phyloP scores from a whole-genome alignment of 1,284 basidiomycete genomes.

The Pseudozyma thailandica region DNA sequence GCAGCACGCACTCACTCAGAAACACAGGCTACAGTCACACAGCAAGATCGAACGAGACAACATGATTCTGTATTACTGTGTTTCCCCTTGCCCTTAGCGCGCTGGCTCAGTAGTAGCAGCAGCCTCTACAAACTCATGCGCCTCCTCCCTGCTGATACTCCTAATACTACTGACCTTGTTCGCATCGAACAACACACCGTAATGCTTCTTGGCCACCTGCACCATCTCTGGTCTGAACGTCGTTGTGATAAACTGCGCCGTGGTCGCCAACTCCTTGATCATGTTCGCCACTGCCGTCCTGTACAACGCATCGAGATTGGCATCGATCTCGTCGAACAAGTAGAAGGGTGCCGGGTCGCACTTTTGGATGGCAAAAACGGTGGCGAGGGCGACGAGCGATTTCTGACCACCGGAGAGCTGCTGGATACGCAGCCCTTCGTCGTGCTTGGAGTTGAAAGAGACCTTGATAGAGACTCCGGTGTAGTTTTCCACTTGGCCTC shows the following conservation, averaged over 20 bases:
- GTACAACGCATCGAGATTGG: slow-evolving; percentile 96
- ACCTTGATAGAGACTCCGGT: slow-evolving; percentile 97
- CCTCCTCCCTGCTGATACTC: slow-evolving; percentile 82
- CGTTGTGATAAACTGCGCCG: slow-evolving; percentile 97
- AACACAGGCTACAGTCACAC: slow-evolving; percentile 1
- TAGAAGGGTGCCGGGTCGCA: slow-evolving; percentile 99
- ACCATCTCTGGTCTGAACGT: slow-evolving; percentile 98
- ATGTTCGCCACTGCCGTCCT: slow-evolving; percentile 95
- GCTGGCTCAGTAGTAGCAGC: slow-evolving; percentile 44
- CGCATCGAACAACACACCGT: slow-evolving; percentile 98
- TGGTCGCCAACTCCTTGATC: slow-evolving; percentile 87
- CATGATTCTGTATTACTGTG: no score
- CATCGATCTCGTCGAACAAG: slow-evolving; percentile 99
- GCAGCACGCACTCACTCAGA: background rate
- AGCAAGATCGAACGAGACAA: no score
- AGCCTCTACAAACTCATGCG: slow-evolving; percentile 84
- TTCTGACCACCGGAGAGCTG: slow-evolving; percentile 98
- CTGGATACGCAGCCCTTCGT: slow-evolving; percentile 94
- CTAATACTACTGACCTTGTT: slow-evolving; percentile 87
- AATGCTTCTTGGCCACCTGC: slow-evolving; percentile 92
- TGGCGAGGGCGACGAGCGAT: slow-evolving; percentile 92
- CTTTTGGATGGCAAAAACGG: slow-evolving; percentile 98
- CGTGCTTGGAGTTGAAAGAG: slow-evolving; percentile 97
- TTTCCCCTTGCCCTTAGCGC: no score
- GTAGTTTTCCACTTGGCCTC: slow-evolving; percentile 81